Conservation (phyloP, 1,284 basidiomycete species). For the Leccinum griseonigrum region DNA sequence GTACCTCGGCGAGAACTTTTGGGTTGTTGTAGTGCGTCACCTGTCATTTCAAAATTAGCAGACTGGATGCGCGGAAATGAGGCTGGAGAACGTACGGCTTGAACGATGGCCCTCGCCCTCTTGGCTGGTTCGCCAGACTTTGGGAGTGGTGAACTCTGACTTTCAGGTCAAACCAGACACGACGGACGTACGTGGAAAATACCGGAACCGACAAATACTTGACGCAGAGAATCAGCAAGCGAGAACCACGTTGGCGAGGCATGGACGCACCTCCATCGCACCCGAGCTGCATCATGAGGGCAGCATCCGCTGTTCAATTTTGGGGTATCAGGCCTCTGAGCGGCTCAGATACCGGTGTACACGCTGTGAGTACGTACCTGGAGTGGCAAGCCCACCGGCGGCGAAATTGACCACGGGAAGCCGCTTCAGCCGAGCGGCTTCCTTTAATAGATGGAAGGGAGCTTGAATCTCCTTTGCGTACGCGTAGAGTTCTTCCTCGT, state of each 20-base stretch:
- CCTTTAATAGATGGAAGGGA: slow-evolving; percentile 97
- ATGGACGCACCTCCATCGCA: slow-evolving; percentile 86
- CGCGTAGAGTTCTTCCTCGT: slow-evolving; percentile 93
- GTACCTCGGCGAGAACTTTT: slow-evolving; percentile 75
- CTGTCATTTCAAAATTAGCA: slow-evolving; percentile 34
- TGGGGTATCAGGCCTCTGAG: slow-evolving; percentile 2
- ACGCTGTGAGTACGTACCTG: slow-evolving; percentile 52
- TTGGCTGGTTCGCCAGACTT: slow-evolving; percentile 93
- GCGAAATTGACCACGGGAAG: slow-evolving; percentile 95
- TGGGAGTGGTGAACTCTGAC: slow-evolving; percentile 15
- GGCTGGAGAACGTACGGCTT: slow-evolving; percentile 61
- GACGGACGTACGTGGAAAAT: slow-evolving; percentile 78
- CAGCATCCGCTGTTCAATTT: slow-evolving; percentile 77
- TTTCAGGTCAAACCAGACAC: slow-evolving; percentile 1
- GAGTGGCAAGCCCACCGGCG: slow-evolving; percentile 97
- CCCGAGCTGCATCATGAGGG: slow-evolving; percentile 99
- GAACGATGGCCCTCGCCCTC: slow-evolving; percentile 95
- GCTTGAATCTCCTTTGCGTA: slow-evolving; percentile 94
- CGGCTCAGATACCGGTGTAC: not conserved
- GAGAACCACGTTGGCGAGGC: slow-evolving; percentile 6
- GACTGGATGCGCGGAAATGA: slow-evolving; percentile 1
- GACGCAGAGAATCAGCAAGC: slow-evolving; percentile 10
- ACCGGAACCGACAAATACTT: slow-evolving; percentile 92
- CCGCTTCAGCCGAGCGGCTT: slow-evolving; percentile 90
- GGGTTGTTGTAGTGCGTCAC: slow-evolving; percentile 97